Evolutionary conservation across 345 rosid species (phyloP), one percentile per base, ranked within the genome.

Genomic region (Lumnitzera racemosa): DNA sequence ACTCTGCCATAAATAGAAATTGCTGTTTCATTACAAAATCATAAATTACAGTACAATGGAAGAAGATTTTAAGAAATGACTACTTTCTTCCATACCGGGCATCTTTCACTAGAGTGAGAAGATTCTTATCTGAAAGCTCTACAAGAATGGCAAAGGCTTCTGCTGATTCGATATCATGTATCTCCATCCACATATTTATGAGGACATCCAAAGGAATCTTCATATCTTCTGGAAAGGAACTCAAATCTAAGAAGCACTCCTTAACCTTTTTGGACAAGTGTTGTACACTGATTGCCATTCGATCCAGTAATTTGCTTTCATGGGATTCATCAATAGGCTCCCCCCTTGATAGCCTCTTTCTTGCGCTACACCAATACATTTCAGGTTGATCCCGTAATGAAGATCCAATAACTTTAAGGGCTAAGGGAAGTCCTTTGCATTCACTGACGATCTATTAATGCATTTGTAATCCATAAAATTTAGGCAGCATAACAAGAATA

Each of bases 141-240:
- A 74, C 77, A 47, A 94, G 85, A 20, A 81, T 65, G 2, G 85
- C 82, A 71, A 78, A 94, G 54, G 95, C 99, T 13, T 66, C 75
- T 24, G 70, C 87, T 58, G 72, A 79, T 1, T 81, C 83, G 10
- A 90, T 56, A 53, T 80, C 87, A 57, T 78, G 97, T 13, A 75
- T 61, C 69, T 86, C 99, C 12, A 75, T 78, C 98, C 98, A 92
- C 83, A 85, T 82, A 61, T 87, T 89, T 67, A 87, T 82, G 55
- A 92, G 89, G 41, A 86, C 78, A 73, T 87, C 91, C 23, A 94
- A 81, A 58, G 99, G 91, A 61, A 94, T 94, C 74, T 80, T 90
- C 65, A 66, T 84, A 80, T 88, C 99, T 85, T 94, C 99, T 36
- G 97, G 95, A 72, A 94, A 90, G 17, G 95, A 78, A 10, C 97